Percentiles rank a stretch among this genome's conserved stretches.
phyloP scores from a whole-genome alignment of 768 basidiomycete genomes.

The Lentinula lateritia region DNA sequence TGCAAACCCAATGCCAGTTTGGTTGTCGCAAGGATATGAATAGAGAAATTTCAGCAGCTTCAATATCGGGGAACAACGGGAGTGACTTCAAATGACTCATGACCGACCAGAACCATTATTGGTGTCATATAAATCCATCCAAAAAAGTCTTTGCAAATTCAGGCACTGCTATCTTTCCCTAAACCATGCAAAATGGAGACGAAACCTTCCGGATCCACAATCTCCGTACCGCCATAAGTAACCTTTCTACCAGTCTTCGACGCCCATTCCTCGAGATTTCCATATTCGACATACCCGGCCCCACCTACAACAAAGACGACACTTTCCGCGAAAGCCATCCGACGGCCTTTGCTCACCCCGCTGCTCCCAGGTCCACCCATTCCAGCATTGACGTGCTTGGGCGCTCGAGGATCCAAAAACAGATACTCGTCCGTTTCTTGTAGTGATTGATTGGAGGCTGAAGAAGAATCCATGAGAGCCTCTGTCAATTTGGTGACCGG shows the following conservation, averaged over 20 bases:
- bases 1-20: background rate
- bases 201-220: constrained; percentile 85
- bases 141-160: background rate
- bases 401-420: constrained; percentile 86
- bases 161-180: constrained; percentile 35
- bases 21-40: background rate
- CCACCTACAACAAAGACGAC: constrained; percentile 95
- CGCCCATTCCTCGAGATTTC: constrained; percentile 94
- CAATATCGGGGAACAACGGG: background rate
- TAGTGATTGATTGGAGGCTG: constrained; percentile 89
- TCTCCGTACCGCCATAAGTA: constrained; percentile 95
- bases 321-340: constrained; percentile 83
- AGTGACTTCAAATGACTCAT: background rate
- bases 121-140: background rate
- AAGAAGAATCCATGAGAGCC: constrained; percentile 95
- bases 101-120: background rate
- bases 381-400: constrained; percentile 48
- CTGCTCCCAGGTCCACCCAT: constrained; percentile 43
- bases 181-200: constrained; percentile 63
- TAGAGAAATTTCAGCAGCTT: background rate
- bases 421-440: constrained; percentile 96
- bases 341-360: constrained; percentile 36
- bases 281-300: constrained; percentile 95
- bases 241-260: constrained; percentile 74
- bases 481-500: constrained; percentile 91